phyloP scores from a whole-genome alignment of 2,329 filamentous ascomycete species.

The Diatrype stigma region DNA sequence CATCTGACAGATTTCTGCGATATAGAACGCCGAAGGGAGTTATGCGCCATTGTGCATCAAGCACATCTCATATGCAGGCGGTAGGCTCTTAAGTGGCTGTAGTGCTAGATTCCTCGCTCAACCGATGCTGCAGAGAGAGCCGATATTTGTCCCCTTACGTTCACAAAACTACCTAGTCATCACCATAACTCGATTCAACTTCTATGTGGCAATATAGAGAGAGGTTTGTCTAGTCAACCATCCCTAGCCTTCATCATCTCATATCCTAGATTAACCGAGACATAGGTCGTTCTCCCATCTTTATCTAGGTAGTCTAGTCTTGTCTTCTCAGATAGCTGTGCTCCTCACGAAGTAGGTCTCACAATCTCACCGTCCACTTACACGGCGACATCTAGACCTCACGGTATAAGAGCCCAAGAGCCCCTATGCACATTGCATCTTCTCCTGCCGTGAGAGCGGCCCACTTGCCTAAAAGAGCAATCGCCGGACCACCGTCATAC shows the following conservation, averaged over 20 bases:
- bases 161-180: not conserved
- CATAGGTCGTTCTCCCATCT: not conserved
- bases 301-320: not conserved
- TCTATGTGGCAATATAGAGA: not conserved
- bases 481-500: not conserved
- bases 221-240: too few relatives aligned
- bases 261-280: too few relatives aligned
- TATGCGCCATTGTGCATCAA: too few relatives aligned
- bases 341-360: not conserved
- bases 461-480: not conserved
- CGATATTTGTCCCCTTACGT: not conserved
- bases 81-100: too few relatives aligned
- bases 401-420: too few relatives aligned
- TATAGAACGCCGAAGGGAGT: too few relatives aligned
- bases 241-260: too few relatives aligned
- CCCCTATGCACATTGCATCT: too few relatives aligned
- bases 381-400: too few relatives aligned
- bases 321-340: not conserved
- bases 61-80: not conserved
- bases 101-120: not conserved
- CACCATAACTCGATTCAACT: not conserved
- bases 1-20: too few relatives aligned
- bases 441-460: not conserved
- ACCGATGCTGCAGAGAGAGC: not conserved
- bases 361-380: not conserved